Base-by-base conservation (phyloP, 805 yeast genomes). In the Starmerella stellata region DNA sequence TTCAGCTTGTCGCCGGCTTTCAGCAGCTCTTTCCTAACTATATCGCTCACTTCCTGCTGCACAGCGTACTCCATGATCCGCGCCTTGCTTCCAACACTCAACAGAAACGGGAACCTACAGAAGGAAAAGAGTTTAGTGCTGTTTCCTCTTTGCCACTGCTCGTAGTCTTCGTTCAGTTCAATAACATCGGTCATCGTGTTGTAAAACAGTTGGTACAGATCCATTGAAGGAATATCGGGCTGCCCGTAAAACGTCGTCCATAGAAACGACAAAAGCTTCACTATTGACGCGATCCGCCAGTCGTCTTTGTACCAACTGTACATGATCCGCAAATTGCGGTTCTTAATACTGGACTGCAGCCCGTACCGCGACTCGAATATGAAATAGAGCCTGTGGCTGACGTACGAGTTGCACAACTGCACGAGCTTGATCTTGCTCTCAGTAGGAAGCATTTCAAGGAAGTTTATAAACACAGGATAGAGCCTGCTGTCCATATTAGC, bases 71-170 rank as follows among this genome's bases (percentile, higher is more conserved):
- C 93, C 45, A 87, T 58, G 2, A 87, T 72, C 0, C 76, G 65
- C 2, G 83, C 77, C 55, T 87, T 87, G 1, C 82, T 69, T 0
- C 93, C 95, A 42, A 87, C 57, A 0, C 93, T 74, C 19, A 87
- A 59, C 37, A 82, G 59, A 52, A 79, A 83, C 1, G 95, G 95
- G 47, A 67, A 83, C 45, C 78, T 78, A 53, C 96, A 85, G 44
- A 87, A 73, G 0, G 73, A 67, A 56, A 69, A 71, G n/a, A 49
- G 13, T 57, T 46, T 44, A n/a, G n/a, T n/a, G 17, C 31, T 5
- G 23, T 28, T 30, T 13, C 40, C 30, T 17, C 47, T 29, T 44
- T 75, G 79, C 95, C 95, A 87, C 1, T 70, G 64, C 48, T 80
- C 92, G 58, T 78, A 90, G 56, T 87, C 98, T 39, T 72, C 68